A percentile compares a stretch with the other conserved stretches of the same genome.
phyloP scores from a whole-genome alignment of 139 green algal genomes.

The Chlamydomonas sphaeroides region DNA sequence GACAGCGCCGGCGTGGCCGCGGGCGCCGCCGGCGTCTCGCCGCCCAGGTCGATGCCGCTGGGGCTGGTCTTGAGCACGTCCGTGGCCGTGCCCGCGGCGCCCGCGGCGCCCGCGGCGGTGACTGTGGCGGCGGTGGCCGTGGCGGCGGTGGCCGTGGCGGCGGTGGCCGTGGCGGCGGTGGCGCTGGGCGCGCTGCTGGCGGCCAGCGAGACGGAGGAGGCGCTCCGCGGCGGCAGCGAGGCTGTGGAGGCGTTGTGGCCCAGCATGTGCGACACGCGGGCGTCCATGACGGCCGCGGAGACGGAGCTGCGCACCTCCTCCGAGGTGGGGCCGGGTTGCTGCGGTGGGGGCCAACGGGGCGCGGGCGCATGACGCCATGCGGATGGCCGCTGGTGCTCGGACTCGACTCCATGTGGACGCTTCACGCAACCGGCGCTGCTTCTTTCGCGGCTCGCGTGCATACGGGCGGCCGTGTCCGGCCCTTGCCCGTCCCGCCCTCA shows the following conservation, averaged over 20 bases:
- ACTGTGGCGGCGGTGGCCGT: too few species aligned
- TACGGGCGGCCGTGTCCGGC: too few species aligned
- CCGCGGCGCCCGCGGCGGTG: too few species aligned
- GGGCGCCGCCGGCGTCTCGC: background rate
- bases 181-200: background rate
- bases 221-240: too few species aligned
- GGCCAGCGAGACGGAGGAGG: background rate
- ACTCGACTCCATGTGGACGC: too few species aligned
- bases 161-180: background rate
- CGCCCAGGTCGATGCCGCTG: slow-evolving; percentile 20
- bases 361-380: too few species aligned
- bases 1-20: background rate
- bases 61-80: background rate
- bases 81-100: too few species aligned
- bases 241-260: background rate
- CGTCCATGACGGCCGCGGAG: slow-evolving; percentile 38
- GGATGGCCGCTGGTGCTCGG: too few species aligned
- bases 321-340: slow-evolving; percentile 16
- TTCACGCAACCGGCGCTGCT: too few species aligned
- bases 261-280: background rate
- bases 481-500: background rate
- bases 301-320: slow-evolving; percentile 48
- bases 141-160: too few species aligned
- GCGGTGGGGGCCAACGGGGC: background rate
- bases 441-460: too few species aligned